Evolutionary conservation across 1,284 basidiomycete genomes (phyloP).

Genomic region (Ceratorhiza oryzae-sativae): DNA sequence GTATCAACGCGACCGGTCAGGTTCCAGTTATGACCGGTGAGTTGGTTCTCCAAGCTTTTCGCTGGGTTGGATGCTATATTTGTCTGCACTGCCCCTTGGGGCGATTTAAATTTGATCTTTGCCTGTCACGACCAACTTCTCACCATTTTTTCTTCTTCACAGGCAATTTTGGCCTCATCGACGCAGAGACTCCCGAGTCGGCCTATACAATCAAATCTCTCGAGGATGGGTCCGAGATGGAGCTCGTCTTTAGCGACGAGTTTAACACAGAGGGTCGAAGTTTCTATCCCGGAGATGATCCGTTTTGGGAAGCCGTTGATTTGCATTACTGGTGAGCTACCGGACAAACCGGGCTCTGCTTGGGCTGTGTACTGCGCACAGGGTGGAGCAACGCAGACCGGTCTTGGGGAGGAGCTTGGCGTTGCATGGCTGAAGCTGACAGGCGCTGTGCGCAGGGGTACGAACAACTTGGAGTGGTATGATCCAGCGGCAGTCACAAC

Average conservation of each 20-base stretch:
- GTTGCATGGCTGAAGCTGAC: not conserved
- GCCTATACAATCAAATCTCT: slow-evolving; percentile 49
- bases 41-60: not conserved
- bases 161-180: slow-evolving; percentile 76
- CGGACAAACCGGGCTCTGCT: not conserved
- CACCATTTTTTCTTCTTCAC: slow-evolving; percentile 29
- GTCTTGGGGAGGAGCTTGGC: slow-evolving; percentile 6
- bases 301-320: slow-evolving; percentile 80
- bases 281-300: slow-evolving; percentile 72
- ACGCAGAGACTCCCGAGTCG: slow-evolving; percentile 69
- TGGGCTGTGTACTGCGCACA: not conserved
- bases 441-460: slow-evolving; percentile 49
- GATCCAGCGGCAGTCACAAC: slow-evolving; percentile 86
- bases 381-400: not conserved
- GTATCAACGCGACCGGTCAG: slow-evolving; percentile 63
- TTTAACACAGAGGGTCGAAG: slow-evolving; percentile 63
- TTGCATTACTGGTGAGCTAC: slow-evolving; percentile 70
- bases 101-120: not conserved
- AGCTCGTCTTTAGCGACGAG: slow-evolving; percentile 60
- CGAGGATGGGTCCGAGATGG: slow-evolving; percentile 51
- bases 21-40: slow-evolving; percentile 63
- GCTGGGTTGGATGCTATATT: not conserved
- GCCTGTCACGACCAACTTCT: not conserved
- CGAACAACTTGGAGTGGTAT: slow-evolving; percentile 72
- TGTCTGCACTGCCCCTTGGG: not conserved